Base-by-base conservation (phyloP, 192 early-diverging fungal genomes). In the Coemansia aciculifera region DNA sequence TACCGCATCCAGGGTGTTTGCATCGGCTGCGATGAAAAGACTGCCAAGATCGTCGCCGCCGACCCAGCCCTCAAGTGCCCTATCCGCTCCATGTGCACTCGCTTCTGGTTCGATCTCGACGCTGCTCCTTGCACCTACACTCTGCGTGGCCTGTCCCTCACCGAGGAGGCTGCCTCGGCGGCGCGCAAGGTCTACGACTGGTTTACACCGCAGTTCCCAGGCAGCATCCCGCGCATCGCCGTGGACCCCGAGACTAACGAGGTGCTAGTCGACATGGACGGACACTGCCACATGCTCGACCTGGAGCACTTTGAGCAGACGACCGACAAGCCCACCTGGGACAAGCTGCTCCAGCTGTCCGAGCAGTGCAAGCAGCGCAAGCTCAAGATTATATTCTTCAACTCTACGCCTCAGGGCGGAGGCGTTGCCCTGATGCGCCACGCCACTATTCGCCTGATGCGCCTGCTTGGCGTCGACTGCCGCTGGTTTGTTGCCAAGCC, bases 371-470 rank as follows among this genome's bases (percentile, higher is more conserved):
- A 82, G 68, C 66, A 78, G 24, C 86, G 81, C 66, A 81, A 87
- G n/a, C 71, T 92, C 29, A 79, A 76, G 43, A 81, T 90, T 40
- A 71, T 87, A 40, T 94, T 87, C 70, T 93, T 94, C 77, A 93
- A 89, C 77, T 90, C 92, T 24, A 94, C 93, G 9, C 89, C 91
- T 17, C 92, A 93, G 69, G 93, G 93, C 36, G 93, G 93, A 43
- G 93, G 93, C 38, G 92, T 94, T 31, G 92, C 92, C n/a, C 80
- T 94, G 54, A 94, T 94, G 93, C 87, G 93, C 42, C 93, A 94
- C 65, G 91, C 93, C 13, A 78, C 89, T 8, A 81, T 94, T 38
- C 87, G 93, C 36, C 81, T 92, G 62, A 84, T 91, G 62, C 68
- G 78, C 17, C 70, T 93, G 36, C 83, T 91, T 29, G 85, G 78